Percentiles rank a stretch among this genome's conserved stretches.
These are phyloP conservation scores for Candida sonorensis DNA, from an alignment of 805 yeast genomes.

Conservation along the genomic window DNA sequence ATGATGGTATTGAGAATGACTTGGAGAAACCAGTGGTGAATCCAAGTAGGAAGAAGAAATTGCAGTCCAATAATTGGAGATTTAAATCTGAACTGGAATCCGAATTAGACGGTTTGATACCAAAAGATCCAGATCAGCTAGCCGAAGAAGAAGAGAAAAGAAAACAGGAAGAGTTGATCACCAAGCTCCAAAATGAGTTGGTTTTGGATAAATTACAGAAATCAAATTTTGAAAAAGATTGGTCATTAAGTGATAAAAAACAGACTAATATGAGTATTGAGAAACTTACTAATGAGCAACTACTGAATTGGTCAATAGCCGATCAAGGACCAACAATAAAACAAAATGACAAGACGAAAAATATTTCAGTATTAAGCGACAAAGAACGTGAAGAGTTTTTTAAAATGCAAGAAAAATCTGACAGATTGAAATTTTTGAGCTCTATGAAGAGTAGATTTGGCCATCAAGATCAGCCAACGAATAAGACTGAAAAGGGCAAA, in stretches of 20 bases:
- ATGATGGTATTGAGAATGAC: neutral
- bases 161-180: conserved; percentile 1
- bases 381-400: conserved; percentile 17
- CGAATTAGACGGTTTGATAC: conserved; percentile 8
- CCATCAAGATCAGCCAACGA: neutral
- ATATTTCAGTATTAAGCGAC: conserved; percentile 9
- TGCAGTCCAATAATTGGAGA: conserved; percentile 23
- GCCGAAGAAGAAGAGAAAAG: conserved; percentile 3
- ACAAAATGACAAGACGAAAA: neutral
- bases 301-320: conserved; percentile 10
- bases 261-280: too few relatives aligned
- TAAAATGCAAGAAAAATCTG: conserved; percentile 16
- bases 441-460: conserved; percentile 8
- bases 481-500: conserved; percentile 4
- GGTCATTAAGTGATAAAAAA: too few relatives aligned
- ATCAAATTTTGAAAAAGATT: conserved; percentile 3
- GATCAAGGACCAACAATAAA: too few relatives aligned
- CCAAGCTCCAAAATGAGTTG: conserved; percentile 4
- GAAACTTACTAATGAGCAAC: conserved; percentile 5
- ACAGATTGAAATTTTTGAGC: conserved; percentile 14
- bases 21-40: neutral
- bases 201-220: conserved; percentile 6
- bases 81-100: conserved; percentile 12
- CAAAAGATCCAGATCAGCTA: conserved; percentile 16
- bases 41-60: conserved; percentile 1